Percentiles rank a stretch among this genome's conserved stretches.
phyloP scores from a whole-genome alignment of 2,329 filamentous ascomycete genomes.

The Beauveria caledonica region DNA sequence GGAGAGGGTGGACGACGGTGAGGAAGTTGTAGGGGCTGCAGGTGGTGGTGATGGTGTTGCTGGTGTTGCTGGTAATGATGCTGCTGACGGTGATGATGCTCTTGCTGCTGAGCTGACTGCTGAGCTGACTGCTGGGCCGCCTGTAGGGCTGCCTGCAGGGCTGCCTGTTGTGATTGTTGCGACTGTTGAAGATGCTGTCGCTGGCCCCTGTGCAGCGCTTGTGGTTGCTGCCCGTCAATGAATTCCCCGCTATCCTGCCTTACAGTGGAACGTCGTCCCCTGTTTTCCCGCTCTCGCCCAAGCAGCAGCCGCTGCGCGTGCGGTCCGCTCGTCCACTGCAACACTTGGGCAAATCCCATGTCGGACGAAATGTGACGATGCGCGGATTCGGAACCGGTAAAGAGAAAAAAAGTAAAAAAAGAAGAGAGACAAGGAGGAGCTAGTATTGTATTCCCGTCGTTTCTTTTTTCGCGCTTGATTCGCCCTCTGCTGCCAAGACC shows the following conservation, averaged over 20 bases:
- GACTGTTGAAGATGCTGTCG: no score
- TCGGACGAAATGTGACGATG: neutral
- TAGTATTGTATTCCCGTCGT: neutral
- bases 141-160: no score
- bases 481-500: neutral
- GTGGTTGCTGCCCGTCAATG: neutral
- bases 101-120: neutral
- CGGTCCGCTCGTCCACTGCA: constrained; percentile 1
- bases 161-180: no score
- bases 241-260: neutral
- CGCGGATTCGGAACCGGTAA: neutral
- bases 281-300: constrained; percentile 1
- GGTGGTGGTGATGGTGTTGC: neutral
- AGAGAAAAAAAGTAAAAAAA: neutral
- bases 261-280: neutral
- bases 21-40: neutral
- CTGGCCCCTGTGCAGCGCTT: neutral
- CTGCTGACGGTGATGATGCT: neutral
- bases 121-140: no score
- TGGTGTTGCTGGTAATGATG: neutral
- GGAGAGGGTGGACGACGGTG: neutral
- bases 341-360: constrained; percentile 7
- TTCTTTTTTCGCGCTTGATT: neutral
- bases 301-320: neutral
- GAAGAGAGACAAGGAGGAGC: neutral